Evolutionary conservation across 371 early-diverging fungal species (phyloP), one percentile per base, ranked within the genome.

Genomic region (Mucor sp.): DNA sequence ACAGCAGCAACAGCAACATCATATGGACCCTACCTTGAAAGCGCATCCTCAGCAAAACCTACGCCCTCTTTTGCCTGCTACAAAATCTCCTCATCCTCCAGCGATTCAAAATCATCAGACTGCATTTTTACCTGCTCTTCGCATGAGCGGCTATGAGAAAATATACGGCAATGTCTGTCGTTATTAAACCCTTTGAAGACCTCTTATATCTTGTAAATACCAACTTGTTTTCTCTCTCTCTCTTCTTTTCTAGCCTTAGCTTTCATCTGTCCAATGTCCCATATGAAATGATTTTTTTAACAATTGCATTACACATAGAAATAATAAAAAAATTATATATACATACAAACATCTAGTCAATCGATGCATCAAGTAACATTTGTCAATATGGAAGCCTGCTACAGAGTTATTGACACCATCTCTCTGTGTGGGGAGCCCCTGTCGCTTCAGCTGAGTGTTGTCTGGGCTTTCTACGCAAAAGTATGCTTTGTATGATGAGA

Each of bases 71-170:
- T 69, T 70, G 47, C 74, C 74, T 25, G 68, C 68, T 41, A 70
- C 58, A 2, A 55, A 63, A 11, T 60, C 69, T 5, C 72, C 58
- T n/a, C 74, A 47, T 11, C 64, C 25, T 17, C 70, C 58, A 32
- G 37, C 37, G 6, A 58, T 58, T 21, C 58, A 60, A 27, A 43
- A 60, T 28, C 61, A 61, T n/a, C 44, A 61, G 58, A 53, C 55
- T 53, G 14, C 56, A 28, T 43, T 65, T 53, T 60, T 66, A 19
- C 74, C 75, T 19, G 67, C 75, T 30, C 39, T 72, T 21, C 64
- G 77, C 27, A 79, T 79, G 80, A 70, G 72, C 39, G 77, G 77
- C 12, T 72, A 68, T 62, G 80, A 79, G 60, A 71, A 77, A 50
- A 72, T 74, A 4, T 76, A 79, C 58, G 77, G 80, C 11, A 70